Base-by-base conservation (phyloP, 2,329 filamentous ascomycete genomes). In the Claviceps paspali region DNA sequence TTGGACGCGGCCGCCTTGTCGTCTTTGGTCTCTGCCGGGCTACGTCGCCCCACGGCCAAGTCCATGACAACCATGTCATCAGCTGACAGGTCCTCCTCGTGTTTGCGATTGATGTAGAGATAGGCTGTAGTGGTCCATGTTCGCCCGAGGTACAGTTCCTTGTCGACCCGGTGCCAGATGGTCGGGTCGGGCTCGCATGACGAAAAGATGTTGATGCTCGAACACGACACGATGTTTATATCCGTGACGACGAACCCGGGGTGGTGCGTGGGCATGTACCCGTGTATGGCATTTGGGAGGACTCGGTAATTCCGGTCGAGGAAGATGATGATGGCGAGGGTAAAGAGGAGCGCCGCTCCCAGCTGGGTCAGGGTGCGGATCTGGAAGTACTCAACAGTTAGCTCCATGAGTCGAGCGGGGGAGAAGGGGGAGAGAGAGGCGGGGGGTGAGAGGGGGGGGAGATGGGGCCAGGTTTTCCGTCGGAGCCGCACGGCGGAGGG, bases 301-400 rank as follows among this genome's bases (percentile, higher is more conserved):
- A 95, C 81, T 47, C 82, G 74, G 64, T 91, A 93, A 55, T 81
- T 83, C 52, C 79, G 82, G 62, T 95, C 87, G 64, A 94, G 77
- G 56, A 93, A 70, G 57, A 88, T 76, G 46, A 86, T 60, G 50
- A 88, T 60, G 49, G 87, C 53, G 47, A 88, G 65, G 47, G 80
- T 73, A 51, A 85, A 64, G 47, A 72, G 55, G 39, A 73, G 66
- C 40, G 85, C 67, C 40, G 75, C 65, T 45, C 70, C 65, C 52
- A 91, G 74, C 69, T 95, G 84, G 54, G 81, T 66, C 52, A 80
- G 73, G 45, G 85, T 85, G 48, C 72, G 70, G 47, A 74, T 67
- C 71, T 76, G 42, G 10, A 28, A 2, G 18, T 75, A 42, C 10
- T 12, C 4, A 38, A 23, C 21, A 36, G 19, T 36, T 23, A 36